These are phyloP conservation scores for Leccinum disarticulatum DNA, from an alignment of 768 basidiomycete species.

Conservation along the genomic window DNA sequence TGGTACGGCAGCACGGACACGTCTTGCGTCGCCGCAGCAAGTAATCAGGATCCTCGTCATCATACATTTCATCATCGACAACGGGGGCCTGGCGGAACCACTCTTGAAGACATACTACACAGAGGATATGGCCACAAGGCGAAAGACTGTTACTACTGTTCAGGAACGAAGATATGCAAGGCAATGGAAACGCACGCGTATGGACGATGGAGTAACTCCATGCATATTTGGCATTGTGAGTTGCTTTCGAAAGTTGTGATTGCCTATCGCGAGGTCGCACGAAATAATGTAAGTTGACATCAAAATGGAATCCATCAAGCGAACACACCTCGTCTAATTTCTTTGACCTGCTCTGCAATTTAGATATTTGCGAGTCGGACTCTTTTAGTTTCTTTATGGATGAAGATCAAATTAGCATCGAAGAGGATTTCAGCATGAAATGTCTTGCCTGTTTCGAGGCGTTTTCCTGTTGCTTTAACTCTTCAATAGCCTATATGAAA, in stretches of 20 bases:
- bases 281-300: not conserved
- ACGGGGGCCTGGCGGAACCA: constrained; percentile 75
- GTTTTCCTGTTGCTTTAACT: constrained; percentile 45
- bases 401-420: constrained; percentile 2
- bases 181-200: constrained; percentile 52
- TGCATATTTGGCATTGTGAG: constrained; percentile 75
- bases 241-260: constrained; percentile 56
- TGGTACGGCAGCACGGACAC: constrained; percentile 70
- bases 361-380: constrained; percentile 44
- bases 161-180: constrained; percentile 4
- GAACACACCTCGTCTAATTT: constrained; percentile 57
- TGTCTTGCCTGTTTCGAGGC: constrained; percentile 38
- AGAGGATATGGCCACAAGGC: constrained; percentile 80
- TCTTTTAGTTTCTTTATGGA: constrained; percentile 43
- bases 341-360: constrained; percentile 44
- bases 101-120: constrained; percentile 66
- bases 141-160: constrained; percentile 46
- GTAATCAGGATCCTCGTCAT: constrained; percentile 42
- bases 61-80: constrained; percentile 43
- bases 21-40: constrained; percentile 62
- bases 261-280: constrained; percentile 36
- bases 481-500: constrained; percentile 48
- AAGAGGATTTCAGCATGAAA: not conserved
- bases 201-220: constrained; percentile 65
- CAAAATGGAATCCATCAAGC: not conserved